Conservation (phyloP, 345 rosid genomes). For the Sonneratia alba region DNA sequence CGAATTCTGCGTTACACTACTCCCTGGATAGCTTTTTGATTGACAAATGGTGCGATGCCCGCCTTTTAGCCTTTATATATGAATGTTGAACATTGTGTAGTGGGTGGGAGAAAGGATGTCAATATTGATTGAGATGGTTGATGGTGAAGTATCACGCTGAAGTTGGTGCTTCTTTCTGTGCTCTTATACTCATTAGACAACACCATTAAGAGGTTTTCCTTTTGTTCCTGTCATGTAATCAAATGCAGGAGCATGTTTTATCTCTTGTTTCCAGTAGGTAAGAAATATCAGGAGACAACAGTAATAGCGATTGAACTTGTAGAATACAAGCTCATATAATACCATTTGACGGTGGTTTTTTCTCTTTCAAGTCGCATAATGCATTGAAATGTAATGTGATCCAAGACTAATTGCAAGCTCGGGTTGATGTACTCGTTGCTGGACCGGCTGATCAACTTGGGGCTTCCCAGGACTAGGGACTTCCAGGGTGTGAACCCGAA, state of each 20-base stretch:
- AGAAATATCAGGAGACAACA: neutral
- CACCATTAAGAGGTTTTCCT: neutral
- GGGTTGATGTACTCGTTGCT: slow-evolving; percentile 85
- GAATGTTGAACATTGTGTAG: no score
- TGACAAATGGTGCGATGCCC: neutral
- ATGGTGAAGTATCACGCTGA: neutral
- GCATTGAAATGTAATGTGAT: no score
- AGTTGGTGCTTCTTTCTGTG: neutral
- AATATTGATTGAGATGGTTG: neutral
- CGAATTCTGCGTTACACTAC: neutral
- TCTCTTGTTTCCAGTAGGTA: neutral
- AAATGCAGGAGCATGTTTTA: neutral
- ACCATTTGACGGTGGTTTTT: neutral
- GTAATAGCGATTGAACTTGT: neutral
- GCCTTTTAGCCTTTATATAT: neutral
- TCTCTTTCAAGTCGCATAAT: no score
- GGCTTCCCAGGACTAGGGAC: slow-evolving; percentile 88
- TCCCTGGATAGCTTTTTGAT: neutral
- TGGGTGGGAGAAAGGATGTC: no score
- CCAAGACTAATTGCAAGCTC: neutral
- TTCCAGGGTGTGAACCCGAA: slow-evolving; percentile 75
- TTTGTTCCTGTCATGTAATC: neutral
- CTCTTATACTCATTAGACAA: neutral
- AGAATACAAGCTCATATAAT: neutral
- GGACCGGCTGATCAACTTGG: slow-evolving; percentile 85